Conservation (phyloP, 495 filamentous ascomycete species). For the Penicillium salamii region DNA sequence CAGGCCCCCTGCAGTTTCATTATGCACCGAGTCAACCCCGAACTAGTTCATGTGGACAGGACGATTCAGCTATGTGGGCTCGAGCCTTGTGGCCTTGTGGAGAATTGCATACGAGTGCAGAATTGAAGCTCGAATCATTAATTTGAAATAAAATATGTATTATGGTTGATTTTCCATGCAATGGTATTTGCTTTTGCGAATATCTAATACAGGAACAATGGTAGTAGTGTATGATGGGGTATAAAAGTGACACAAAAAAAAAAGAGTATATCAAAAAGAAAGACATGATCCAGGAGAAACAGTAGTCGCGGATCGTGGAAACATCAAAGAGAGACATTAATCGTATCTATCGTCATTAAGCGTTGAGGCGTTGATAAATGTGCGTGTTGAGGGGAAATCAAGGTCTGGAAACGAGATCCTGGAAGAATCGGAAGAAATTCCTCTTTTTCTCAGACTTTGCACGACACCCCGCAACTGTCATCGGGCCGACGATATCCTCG, state of each 20-base stretch:
- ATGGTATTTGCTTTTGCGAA: too few relatives aligned
- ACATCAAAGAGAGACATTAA: slow-evolving; percentile 29
- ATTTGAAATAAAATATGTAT: too few relatives aligned
- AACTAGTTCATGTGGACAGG: not conserved
- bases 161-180: too few relatives aligned
- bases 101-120: too few relatives aligned
- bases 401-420: slow-evolving; percentile 39
- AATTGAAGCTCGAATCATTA: too few relatives aligned
- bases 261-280: not conserved
- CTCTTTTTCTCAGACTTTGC: slow-evolving; percentile 38
- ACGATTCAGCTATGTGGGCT: too few relatives aligned
- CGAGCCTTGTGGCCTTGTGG: not conserved
- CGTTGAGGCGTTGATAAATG: slow-evolving; percentile 20
- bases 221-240: not conserved
- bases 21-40: not conserved
- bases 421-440: slow-evolving; percentile 48
- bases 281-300: not conserved
- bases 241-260: not conserved
- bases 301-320: not conserved
- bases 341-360: slow-evolving; percentile 34
- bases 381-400: slow-evolving; percentile 17
- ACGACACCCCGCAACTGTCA: slow-evolving; percentile 55
- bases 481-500: slow-evolving; percentile 89
- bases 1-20: not conserved
- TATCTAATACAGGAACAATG: too few relatives aligned